Percentiles rank a stretch among this genome's conserved stretches.
phyloP scores from a whole-genome alignment of 2,329 filamentous ascomycete genomes.

The Ophiostoma pallidulum region DNA sequence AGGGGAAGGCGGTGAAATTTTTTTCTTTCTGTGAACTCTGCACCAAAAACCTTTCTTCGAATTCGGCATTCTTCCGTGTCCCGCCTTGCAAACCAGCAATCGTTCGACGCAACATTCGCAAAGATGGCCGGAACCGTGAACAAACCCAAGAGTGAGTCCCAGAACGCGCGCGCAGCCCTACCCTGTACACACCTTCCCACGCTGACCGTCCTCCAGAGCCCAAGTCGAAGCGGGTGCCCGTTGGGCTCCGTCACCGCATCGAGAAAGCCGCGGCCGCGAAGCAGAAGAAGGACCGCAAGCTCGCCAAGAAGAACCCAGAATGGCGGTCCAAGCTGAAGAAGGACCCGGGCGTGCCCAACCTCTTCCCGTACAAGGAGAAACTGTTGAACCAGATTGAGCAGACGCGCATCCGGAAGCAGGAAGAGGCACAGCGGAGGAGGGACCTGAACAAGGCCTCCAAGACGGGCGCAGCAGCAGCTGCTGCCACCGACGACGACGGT shows the following conservation, averaged over 20 bases:
- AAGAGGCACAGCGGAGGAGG: conserved; percentile 61
- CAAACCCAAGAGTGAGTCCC: conserved; percentile 42
- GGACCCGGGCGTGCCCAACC: conserved; percentile 92
- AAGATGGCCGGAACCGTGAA: conserved; percentile 46
- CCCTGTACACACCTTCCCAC: neutral
- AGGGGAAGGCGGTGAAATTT: conserved; percentile 18
- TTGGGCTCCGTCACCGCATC: conserved; percentile 90
- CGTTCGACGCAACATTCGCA: neutral
- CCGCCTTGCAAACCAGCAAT: neutral
- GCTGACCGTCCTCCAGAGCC: conserved; percentile 52
- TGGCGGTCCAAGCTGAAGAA: conserved; percentile 95
- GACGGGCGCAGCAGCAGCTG: conserved; percentile 36
- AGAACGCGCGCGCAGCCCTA: neutral
- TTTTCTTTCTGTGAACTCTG: conserved; percentile 11
- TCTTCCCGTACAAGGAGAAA: conserved; percentile 97
- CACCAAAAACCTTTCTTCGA: conserved; percentile 9
- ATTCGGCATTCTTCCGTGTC: neutral
- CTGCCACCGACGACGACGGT: conserved; percentile 34
- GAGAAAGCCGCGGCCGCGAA: conserved; percentile 85
- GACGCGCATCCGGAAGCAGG: conserved; percentile 67
- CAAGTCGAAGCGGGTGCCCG: conserved; percentile 83
- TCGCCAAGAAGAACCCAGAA: conserved; percentile 92
- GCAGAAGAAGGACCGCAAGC: conserved; percentile 81
- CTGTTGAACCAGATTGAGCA: conserved; percentile 92
- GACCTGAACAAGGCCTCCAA: conserved; percentile 62